These are phyloP conservation scores for Rauvolfia tetraphylla DNA, from an alignment of 257 asterid genomes.

Conservation along the genomic window DNA sequence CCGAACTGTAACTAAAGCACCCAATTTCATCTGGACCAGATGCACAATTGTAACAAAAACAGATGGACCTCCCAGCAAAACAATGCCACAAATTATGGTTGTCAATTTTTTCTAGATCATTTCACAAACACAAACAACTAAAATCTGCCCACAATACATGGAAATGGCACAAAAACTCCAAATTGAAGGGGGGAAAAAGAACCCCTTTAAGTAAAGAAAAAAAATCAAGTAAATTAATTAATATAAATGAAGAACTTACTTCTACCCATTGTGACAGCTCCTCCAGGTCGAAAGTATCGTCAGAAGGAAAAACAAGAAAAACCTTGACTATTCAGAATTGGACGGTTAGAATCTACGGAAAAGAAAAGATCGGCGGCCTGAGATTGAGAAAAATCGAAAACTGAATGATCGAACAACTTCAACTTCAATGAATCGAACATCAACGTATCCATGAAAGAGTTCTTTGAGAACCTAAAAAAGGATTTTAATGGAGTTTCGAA, in stretches of 20 bases:
- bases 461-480: background rate
- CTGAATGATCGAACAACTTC: conserved; percentile 12
- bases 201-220: background rate
- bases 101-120: background rate
- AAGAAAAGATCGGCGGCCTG: conserved; percentile 24
- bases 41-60: background rate
- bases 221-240: background rate
- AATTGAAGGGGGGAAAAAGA: background rate
- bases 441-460: conserved; percentile 40
- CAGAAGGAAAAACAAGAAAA: conserved; percentile 36
- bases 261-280: conserved; percentile 64
- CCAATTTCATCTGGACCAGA: background rate
- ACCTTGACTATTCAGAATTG: conserved; percentile 34
- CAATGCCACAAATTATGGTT: background rate
- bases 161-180: background rate
- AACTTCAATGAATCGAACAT: conserved; percentile 21
- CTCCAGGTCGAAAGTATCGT: conserved; percentile 16
- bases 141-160: background rate
- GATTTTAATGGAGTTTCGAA: background rate
- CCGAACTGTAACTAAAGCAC: background rate
- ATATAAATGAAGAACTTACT: conserved; percentile 41
- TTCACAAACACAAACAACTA: background rate
- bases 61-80: background rate
- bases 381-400: conserved; percentile 27
- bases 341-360: conserved; percentile 38